Percentiles rank a stretch among this genome's conserved stretches.
Conservation (phyloP, 306 rosid species). For the Quercus aquifolioides region DNA sequence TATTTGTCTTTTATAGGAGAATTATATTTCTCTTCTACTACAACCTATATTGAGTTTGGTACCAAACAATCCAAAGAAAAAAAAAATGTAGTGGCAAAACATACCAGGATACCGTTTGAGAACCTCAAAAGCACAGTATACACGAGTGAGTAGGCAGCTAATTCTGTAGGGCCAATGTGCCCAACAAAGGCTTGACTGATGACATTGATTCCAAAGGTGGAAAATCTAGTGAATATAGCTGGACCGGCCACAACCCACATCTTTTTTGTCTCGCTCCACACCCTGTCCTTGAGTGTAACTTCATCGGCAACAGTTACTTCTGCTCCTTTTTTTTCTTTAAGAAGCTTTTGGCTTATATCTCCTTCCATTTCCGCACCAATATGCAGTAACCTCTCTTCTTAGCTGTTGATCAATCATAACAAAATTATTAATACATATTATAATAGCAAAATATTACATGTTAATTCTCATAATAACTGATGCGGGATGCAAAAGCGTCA, state of each 20-base stretch:
- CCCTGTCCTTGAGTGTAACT: neutral
- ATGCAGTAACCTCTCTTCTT: too few relatives aligned
- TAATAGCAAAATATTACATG: too few relatives aligned
- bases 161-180: slow-evolving; percentile 15
- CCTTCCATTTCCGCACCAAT: neutral
- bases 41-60: too few relatives aligned
- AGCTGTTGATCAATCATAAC: too few relatives aligned
- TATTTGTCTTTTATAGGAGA: too few relatives aligned
- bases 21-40: too few relatives aligned
- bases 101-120: slow-evolving; percentile 24
- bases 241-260: slow-evolving; percentile 25
- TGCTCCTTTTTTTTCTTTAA: neutral
- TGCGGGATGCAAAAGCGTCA: accelerated
- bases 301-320: neutral
- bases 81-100: neutral
- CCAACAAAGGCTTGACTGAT: slow-evolving; percentile 28
- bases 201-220: slow-evolving; percentile 20
- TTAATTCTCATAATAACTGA: too few relatives aligned
- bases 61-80: neutral
- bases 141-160: slow-evolving; percentile 23
- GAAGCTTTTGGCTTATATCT: neutral
- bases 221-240: slow-evolving; percentile 21
- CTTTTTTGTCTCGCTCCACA: slow-evolving; percentile 23
- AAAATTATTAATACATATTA: too few relatives aligned
- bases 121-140: slow-evolving; percentile 22